Evolutionary conservation across 371 early-diverging fungal genomes (phyloP).

Genomic region (Mortierella sp.): DNA sequence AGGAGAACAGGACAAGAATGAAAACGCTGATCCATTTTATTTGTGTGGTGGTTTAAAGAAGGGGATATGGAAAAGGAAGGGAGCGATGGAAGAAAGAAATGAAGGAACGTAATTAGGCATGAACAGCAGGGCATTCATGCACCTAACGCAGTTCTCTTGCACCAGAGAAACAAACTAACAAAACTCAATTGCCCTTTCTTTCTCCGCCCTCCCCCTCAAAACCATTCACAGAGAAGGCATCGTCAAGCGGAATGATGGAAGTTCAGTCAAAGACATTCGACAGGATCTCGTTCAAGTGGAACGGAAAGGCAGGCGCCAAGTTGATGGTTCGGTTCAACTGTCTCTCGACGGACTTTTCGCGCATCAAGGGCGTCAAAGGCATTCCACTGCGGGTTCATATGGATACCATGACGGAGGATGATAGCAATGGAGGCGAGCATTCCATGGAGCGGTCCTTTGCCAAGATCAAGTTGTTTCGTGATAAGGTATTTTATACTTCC

Average conservation of each 20-base stretch:
- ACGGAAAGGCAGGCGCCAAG: constrained; percentile 77
- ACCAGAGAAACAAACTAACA: background rate
- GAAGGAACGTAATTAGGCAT: background rate
- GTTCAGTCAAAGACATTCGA: constrained; percentile 76
- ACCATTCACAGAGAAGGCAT: constrained; percentile 56
- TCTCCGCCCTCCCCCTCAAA: background rate
- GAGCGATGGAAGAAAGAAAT: background rate
- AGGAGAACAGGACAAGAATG: background rate
- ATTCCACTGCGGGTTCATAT: constrained; percentile 80
- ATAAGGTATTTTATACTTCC: constrained; percentile 66
- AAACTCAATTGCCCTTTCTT: background rate
- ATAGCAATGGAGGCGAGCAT: background rate
- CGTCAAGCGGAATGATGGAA: constrained; percentile 65
- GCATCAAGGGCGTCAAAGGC: constrained; percentile 90
- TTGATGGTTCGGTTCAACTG: constrained; percentile 83
- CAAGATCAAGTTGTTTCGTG: constrained; percentile 83
- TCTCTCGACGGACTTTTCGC: constrained; percentile 86
- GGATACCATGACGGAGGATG: constrained; percentile 53
- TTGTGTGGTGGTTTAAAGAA: background rate
- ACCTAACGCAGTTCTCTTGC: background rate
- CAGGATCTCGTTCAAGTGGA: constrained; percentile 82
- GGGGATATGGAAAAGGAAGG: background rate
- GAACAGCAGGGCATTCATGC: background rate
- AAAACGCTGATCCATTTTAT: background rate
- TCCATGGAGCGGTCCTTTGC: constrained; percentile 71